A percentile compares a stretch with the other conserved stretches of the same genome.
These are phyloP conservation scores for Starmera caribaea DNA, from an alignment of 805 yeast genomes.

Conservation along the genomic window DNA sequence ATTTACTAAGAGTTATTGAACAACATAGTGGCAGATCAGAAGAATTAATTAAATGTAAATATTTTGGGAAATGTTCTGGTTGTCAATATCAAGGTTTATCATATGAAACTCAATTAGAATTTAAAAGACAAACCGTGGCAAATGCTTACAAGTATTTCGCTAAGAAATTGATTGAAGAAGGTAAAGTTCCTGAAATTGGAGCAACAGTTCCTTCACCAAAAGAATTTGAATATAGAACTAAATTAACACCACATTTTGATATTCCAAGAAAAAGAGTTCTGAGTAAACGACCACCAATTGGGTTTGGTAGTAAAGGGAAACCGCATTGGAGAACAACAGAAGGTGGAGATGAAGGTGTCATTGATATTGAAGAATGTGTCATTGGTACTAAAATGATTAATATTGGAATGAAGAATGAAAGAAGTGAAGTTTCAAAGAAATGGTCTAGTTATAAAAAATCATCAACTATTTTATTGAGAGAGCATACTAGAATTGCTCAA, in stretches of 20 bases:
- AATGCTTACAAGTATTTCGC: conserved; percentile 81
- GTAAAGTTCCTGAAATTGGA: conserved; percentile 48
- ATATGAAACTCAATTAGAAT: conserved; percentile 61
- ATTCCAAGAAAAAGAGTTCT: conserved; percentile 46
- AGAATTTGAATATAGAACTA: conserved; percentile 74
- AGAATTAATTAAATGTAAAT: conserved; percentile 63
- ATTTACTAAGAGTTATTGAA: conserved; percentile 43
- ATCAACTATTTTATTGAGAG: conserved; percentile 80
- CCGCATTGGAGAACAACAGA: conserved; percentile 50
- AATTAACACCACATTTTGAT: conserved; percentile 92
- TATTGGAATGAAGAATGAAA: conserved; percentile 61
- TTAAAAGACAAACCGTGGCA: conserved; percentile 64
- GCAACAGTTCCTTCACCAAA: conserved; percentile 70
- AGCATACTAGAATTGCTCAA: conserved; percentile 42
- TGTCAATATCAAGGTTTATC: conserved; percentile 83
- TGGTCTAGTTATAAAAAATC: conserved; percentile 53
- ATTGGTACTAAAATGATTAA: conserved; percentile 81
- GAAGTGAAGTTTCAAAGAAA: conserved; percentile 40
- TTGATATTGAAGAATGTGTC: conserved; percentile 91
- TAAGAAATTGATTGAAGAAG: conserved; percentile 34
- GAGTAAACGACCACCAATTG: conserved; percentile 56
- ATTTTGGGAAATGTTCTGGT: conserved; percentile 90
- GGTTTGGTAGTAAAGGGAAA: conserved; percentile 82
- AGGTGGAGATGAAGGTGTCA: conserved; percentile 54
- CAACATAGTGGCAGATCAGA: conserved; percentile 28